Conservation (phyloP, 1,284 basidiomycete species). For the Coniophora puteana region DNA sequence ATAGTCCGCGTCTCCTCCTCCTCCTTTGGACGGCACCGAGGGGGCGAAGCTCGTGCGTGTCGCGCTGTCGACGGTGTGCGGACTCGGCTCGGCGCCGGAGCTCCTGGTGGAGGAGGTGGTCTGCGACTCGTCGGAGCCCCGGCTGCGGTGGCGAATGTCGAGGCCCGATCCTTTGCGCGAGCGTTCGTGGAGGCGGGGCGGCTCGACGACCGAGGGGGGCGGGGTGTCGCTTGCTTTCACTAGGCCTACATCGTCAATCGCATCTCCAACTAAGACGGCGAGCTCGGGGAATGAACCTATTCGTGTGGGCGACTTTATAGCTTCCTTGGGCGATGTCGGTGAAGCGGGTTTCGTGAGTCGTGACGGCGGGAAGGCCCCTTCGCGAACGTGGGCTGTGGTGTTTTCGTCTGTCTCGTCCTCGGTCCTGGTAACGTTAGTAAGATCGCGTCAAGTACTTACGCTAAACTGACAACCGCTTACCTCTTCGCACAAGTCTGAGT, state of each 20-base stretch:
- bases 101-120: slow-evolving; percentile 2
- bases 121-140: neutral
- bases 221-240: slow-evolving; percentile 28
- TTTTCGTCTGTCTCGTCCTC: slow-evolving; percentile 17
- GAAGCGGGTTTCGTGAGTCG: no score
- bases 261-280: slow-evolving; percentile 31
- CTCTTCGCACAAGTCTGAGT: no score
- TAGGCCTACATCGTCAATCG: slow-evolving; percentile 35
- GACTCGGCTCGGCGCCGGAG: slow-evolving; percentile 15
- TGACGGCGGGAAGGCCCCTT: slow-evolving; percentile 65
- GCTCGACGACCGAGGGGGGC: slow-evolving; percentile 36
- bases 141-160: slow-evolving; percentile 25
- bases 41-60: slow-evolving; percentile 5
- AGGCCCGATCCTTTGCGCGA: slow-evolving; percentile 19
- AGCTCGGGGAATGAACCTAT: slow-evolving; percentile 30
- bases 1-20: slow-evolving; percentile 18
- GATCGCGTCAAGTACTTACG: no score
- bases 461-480: no score
- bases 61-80: slow-evolving; percentile 11
- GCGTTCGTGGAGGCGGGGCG: slow-evolving; percentile 29
- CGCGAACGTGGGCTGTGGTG: slow-evolving; percentile 47
- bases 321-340: slow-evolving; percentile 14
- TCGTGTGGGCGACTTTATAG: slow-evolving; percentile 14
- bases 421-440: slow-evolving; percentile 1
- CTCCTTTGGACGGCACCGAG: slow-evolving; percentile 16